phyloP scores from a whole-genome alignment of 352 stramenopile species.

The Pythium phragmitis region DNA sequence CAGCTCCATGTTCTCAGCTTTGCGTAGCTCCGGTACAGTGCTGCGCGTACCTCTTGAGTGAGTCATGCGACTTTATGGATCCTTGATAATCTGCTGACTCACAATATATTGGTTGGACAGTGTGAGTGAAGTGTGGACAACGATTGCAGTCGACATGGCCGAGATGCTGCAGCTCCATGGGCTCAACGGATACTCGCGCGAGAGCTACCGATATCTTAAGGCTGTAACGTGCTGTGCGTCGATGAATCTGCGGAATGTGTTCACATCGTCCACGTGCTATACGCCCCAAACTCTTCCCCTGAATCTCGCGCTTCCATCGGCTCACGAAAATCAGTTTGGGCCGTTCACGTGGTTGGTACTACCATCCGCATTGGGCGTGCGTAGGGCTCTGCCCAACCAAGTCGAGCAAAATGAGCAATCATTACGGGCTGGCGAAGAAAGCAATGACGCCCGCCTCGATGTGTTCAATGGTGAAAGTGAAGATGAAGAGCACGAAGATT shows the following conservation, averaged over 20 bases:
- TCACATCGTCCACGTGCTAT: constrained; percentile 53
- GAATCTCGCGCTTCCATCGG: constrained; percentile 14
- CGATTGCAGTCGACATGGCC: constrained; percentile 63
- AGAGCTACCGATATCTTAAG: constrained; percentile 67
- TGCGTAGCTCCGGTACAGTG: constrained; percentile 58
- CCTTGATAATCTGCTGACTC: not conserved
- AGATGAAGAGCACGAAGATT: not conserved
- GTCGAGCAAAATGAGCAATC: not conserved
- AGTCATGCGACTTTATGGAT: not conserved
- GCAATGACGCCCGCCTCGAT: not conserved
- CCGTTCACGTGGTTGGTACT: constrained; percentile 21
- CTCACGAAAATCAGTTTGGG: constrained; percentile 21
- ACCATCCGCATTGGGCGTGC: not conserved
- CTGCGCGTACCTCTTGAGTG: constrained; percentile 53
- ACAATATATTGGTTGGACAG: constrained; percentile 4
- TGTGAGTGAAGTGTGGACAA: constrained; percentile 47
- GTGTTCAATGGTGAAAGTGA: not conserved
- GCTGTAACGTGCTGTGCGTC: constrained; percentile 60
- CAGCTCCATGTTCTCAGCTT: constrained; percentile 62
- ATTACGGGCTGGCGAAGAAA: not conserved
- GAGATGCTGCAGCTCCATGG: constrained; percentile 61
- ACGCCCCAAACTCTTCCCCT: constrained; percentile 37
- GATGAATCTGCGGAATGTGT: constrained; percentile 68
- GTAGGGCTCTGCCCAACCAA: constrained; percentile 5
- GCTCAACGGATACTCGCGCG: constrained; percentile 67